Conservation (phyloP, 306 rosid genomes). For the Prunus padus region DNA sequence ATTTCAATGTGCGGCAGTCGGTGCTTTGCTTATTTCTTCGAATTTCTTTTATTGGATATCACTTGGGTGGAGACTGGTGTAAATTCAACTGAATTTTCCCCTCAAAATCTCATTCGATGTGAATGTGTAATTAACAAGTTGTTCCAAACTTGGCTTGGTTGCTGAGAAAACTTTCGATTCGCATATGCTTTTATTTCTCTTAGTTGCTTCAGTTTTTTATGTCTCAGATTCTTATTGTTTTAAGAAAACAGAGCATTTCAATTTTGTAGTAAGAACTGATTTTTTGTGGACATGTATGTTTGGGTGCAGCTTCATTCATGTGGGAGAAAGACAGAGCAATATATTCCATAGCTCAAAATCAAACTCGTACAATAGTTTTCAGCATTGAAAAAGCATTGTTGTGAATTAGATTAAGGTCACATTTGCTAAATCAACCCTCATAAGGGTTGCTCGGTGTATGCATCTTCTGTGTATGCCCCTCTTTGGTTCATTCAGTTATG, state of each 20-base stretch:
- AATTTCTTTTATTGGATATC: neutral
- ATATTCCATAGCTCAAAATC: slow-evolving; percentile 1
- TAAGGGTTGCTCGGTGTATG: slow-evolving; percentile 9
- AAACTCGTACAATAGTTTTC: neutral
- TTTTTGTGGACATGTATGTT: neutral
- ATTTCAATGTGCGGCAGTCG: neutral
- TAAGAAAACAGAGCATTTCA: neutral
- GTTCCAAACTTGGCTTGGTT: slow-evolving; percentile 5
- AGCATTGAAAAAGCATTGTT: neutral
- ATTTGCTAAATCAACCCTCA: slow-evolving; percentile 5
- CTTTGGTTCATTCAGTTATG: slow-evolving; percentile 4
- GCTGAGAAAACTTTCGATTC: neutral
- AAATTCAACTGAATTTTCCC: neutral
- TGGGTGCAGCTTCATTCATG: slow-evolving; percentile 33
- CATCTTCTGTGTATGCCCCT: slow-evolving; percentile 20
- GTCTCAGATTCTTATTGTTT: too few species aligned
- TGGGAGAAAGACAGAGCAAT: slow-evolving; percentile 17
- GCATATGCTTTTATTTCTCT: neutral
- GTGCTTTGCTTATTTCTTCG: neutral
- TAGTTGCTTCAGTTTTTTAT: neutral
- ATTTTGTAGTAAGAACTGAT: neutral
- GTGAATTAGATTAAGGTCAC: slow-evolving; percentile 13
- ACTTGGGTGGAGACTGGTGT: neutral
- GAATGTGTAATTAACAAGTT: neutral
- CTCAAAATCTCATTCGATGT: neutral